Base-by-base conservation (phyloP, 1,284 basidiomycete species). In the Wolfiporia cocos region DNA sequence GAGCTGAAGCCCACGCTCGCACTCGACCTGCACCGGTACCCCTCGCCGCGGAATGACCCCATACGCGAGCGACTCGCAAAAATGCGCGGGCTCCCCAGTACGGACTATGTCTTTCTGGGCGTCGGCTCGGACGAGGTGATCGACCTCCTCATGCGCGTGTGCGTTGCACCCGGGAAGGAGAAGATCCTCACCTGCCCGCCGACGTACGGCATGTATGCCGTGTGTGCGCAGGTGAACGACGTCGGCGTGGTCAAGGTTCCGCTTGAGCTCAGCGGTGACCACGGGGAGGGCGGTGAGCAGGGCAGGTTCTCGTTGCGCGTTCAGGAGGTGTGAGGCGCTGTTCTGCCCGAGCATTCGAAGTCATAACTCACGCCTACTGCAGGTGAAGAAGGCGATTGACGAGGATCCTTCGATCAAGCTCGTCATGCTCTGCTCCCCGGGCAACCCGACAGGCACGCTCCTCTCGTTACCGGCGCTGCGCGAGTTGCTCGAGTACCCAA, bases 121-220 rank as follows among this genome's bases (percentile, higher is more conserved):
- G 96, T 99, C 0, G 96, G 96, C 1, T 92, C 88, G 0, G 96
- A 99, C 65, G 96, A 99, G 61, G 86, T 95, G 36, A 93, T 99
- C 51, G 96, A 99, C 62, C 69, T 99, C 43, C 73, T 99, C 39
- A 94, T 95, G 68, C 78, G 96, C 9, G 81, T 97, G 31, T 85
- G 88, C 52, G 92, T 94, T 54, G 69, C 70, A 0, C 96, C 96
- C 0, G 87, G 75, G 1, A 64, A 73, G 48, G 90, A 98, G 59
- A 87, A 82, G 57, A 83, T 93, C 26, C 61, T 95, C 53, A 86
- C 81, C 31, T 91, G 86, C 5, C 96, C 95, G 2, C 96, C 96
- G 2, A 98, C 95, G 5, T 99, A 99, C 59, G 95, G 95, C 18
- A 99, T 99, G 95, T 99, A 99, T 67, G 65, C 74, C 15, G 95